Percentiles rank a stretch among this genome's conserved stretches.
phyloP scores from a whole-genome alignment of 2,329 filamentous ascomycete genomes.

The Colletotrichum sp. region DNA sequence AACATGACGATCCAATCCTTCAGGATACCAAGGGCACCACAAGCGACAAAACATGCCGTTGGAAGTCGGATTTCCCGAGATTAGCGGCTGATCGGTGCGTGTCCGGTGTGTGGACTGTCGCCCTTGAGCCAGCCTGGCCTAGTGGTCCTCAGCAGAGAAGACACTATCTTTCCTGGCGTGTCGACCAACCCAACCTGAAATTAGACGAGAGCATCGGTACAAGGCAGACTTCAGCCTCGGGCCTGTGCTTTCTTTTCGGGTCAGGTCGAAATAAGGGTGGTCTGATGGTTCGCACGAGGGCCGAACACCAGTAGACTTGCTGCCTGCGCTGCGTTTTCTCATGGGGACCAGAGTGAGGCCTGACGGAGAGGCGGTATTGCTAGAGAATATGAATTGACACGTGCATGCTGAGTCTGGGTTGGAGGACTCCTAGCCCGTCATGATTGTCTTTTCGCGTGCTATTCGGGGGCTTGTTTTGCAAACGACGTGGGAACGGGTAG shows the following conservation, averaged over 20 bases:
- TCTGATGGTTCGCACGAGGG: neutral
- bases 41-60: neutral
- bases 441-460: neutral
- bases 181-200: neutral
- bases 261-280: neutral
- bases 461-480: neutral
- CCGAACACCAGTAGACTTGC: neutral
- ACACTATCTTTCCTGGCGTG: neutral
- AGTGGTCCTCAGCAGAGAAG: neutral
- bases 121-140: neutral
- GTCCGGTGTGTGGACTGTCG: conserved; percentile 5
- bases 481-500: neutral
- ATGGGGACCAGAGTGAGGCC: neutral
- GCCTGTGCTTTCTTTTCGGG: neutral
- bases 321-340: neutral
- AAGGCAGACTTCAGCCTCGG: conserved; percentile 4
- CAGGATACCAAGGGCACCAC: neutral
- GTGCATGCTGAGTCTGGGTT: neutral
- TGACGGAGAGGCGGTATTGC: neutral
- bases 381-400: neutral
- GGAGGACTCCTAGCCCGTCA: neutral
- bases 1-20: conserved; percentile 1
- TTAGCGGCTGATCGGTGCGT: neutral
- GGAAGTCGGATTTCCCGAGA: conserved; percentile 4
- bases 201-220: neutral